A percentile compares a stretch with the other conserved stretches of the same genome.
phyloP scores from a whole-genome alignment of 805 yeast species.

The Kodamaea neixiangensis region DNA sequence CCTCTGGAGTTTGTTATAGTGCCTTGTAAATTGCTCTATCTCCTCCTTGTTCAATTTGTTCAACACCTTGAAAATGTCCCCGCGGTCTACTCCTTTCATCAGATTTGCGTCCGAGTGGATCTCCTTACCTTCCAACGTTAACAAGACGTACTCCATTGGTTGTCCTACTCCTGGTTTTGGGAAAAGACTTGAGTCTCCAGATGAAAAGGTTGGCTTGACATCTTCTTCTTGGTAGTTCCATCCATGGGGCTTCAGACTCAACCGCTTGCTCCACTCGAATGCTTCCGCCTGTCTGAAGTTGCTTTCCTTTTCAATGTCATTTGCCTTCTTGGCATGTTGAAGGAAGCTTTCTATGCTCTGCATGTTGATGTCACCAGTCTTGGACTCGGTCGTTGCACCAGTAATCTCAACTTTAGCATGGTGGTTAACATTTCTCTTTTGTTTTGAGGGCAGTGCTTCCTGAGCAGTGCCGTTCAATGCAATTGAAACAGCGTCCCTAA shows the following conservation, averaged over 20 bases:
- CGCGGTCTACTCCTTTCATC: constrained; percentile 37
- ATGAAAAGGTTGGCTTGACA: constrained; percentile 39
- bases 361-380: constrained; percentile 5
- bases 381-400: background rate
- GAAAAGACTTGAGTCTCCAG: constrained; percentile 17
- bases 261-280: constrained; percentile 50
- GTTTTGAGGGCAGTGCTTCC: background rate
- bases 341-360: constrained; percentile 42
- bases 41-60: constrained; percentile 36
- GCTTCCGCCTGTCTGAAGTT: constrained; percentile 51
- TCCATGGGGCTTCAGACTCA: constrained; percentile 32
- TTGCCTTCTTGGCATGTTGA: constrained; percentile 41
- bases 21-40: constrained; percentile 33
- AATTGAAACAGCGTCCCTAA: constrained; percentile 25
- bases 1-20: constrained; percentile 44
- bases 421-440: background rate
- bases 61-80: constrained; percentile 45
- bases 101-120: constrained; percentile 39
- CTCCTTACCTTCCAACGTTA: constrained; percentile 37
- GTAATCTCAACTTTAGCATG: background rate
- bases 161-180: constrained; percentile 6
- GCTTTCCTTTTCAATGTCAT: constrained; percentile 42
- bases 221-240: constrained; percentile 44
- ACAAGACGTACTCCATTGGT: constrained; percentile 27
- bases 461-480: constrained; percentile 20